Percentiles rank a stretch among this genome's conserved stretches.
phyloP scores from a whole-genome alignment of 345 rosid genomes.

The Gossypium bickii region DNA sequence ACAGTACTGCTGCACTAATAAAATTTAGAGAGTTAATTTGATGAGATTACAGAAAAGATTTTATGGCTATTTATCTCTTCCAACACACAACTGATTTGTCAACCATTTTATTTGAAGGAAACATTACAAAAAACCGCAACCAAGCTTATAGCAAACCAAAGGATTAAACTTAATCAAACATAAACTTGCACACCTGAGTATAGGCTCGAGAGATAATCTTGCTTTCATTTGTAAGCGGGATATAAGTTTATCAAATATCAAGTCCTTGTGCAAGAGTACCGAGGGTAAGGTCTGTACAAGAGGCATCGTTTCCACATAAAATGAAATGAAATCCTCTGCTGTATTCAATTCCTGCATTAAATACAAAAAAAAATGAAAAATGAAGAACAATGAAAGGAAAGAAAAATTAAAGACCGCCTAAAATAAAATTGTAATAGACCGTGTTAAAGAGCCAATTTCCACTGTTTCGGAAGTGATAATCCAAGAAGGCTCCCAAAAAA shows the following conservation, averaged over 20 bases:
- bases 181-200: conserved; percentile 53
- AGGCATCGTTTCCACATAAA: conserved; percentile 70
- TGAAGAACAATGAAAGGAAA: neutral
- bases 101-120: neutral
- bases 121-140: neutral
- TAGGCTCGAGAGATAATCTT: conserved; percentile 82
- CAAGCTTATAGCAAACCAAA: neutral
- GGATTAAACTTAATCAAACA: neutral
- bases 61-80: neutral
- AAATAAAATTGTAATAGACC: neutral
- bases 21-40: neutral
- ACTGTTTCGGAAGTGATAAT: neutral
- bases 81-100: neutral
- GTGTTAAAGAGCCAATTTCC: neutral
- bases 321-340: conserved; percentile 79
- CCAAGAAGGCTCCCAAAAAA: neutral
- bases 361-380: neutral
- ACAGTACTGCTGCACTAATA: neutral
- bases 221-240: conserved; percentile 76
- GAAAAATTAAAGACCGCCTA: neutral
- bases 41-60: neutral
- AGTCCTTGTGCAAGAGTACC: conserved; percentile 61
- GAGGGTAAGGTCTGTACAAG: conserved; percentile 61
- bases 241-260: conserved; percentile 57
- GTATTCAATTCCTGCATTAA: conserved; percentile 77